Conservation (phyloP, 2,329 filamentous ascomycete genomes). For the Xylariales sp. region DNA sequence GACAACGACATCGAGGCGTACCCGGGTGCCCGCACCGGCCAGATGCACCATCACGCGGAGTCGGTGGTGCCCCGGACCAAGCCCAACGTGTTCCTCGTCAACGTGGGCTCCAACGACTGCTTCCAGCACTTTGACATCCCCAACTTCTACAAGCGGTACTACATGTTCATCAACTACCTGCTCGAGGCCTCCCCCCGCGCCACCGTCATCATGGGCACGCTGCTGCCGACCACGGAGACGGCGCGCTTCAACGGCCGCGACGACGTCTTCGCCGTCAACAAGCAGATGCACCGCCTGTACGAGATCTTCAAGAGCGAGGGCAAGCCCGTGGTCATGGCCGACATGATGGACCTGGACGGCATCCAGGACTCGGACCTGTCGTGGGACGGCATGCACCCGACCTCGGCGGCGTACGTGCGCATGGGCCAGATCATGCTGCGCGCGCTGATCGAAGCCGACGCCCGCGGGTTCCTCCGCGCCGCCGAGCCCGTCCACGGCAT, state of each 20-base stretch:
- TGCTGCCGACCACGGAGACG: constrained; percentile 16
- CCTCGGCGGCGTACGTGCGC: constrained; percentile 14
- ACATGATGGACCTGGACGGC: constrained; percentile 15
- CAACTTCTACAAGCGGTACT: constrained; percentile 17
- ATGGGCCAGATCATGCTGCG: constrained; percentile 14
- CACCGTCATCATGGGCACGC: constrained; percentile 17
- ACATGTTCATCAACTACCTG: constrained; percentile 17
- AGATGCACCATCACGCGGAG: constrained; percentile 17
- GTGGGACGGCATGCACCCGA: constrained; percentile 17
- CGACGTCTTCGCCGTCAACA: constrained; percentile 15
- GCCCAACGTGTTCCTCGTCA: constrained; percentile 19
- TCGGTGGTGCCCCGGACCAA: constrained; percentile 13
- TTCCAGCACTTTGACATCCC: constrained; percentile 18
- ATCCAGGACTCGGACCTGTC: constrained; percentile 15
- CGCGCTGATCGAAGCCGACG: constrained; percentile 12
- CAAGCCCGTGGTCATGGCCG: constrained; percentile 18
- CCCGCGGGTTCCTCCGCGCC: constrained; percentile 11
- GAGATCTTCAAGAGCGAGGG: constrained; percentile 13
- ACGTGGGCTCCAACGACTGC: constrained; percentile 19
- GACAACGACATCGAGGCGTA: constrained; percentile 21
- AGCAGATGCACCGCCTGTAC: constrained; percentile 15
- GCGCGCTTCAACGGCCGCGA: constrained; percentile 6
- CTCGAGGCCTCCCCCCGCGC: constrained; percentile 14
- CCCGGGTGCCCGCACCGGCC: constrained; percentile 16
- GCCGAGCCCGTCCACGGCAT: constrained; percentile 13